Evolutionary conservation across 495 filamentous ascomycete species (phyloP).

Genomic region (Aspergillus bertholletiae): DNA sequence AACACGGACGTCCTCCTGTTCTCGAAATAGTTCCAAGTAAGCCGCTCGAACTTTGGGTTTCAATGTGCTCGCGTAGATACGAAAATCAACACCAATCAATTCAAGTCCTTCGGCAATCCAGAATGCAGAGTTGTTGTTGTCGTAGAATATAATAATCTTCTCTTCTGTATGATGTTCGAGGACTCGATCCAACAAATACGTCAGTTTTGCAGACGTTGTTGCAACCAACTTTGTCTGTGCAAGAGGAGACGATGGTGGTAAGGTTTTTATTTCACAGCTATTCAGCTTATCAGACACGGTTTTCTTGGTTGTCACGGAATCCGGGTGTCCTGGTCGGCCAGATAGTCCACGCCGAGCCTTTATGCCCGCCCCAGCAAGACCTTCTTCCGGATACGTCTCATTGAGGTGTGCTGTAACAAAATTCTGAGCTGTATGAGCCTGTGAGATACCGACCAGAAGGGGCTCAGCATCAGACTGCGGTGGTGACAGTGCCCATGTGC

Average conservation of each 20-base stretch:
- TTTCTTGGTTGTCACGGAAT: slow-evolving; percentile 10
- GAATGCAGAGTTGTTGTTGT: slow-evolving; percentile 77
- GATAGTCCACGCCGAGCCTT: slow-evolving; percentile 29
- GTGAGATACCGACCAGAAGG: slow-evolving; percentile 51
- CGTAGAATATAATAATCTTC: slow-evolving; percentile 93
- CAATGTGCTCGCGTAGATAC: slow-evolving; percentile 79
- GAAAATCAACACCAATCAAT: slow-evolving; percentile 65
- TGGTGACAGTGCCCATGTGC: slow-evolving; percentile 62
- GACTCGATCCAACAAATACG: slow-evolving; percentile 75
- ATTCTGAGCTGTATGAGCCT: slow-evolving; percentile 55
- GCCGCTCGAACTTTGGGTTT: slow-evolving; percentile 55
- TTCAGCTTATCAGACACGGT: slow-evolving; percentile 20
- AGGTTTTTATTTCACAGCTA: slow-evolving; percentile 24
- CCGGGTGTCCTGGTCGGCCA: slow-evolving; percentile 16
- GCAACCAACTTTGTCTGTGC: slow-evolving; percentile 63
- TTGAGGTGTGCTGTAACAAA: slow-evolving; percentile 53
- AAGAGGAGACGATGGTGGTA: slow-evolving; percentile 51
- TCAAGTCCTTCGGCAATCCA: slow-evolving; percentile 83
- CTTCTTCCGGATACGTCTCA: slow-evolving; percentile 43
- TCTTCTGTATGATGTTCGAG: slow-evolving; percentile 61
- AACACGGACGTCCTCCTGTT: slow-evolving; percentile 59
- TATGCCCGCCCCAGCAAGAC: slow-evolving; percentile 48
- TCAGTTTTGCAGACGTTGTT: slow-evolving; percentile 82
- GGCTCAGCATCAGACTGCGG: slow-evolving; percentile 21
- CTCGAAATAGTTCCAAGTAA: slow-evolving; percentile 76